Percentiles rank a stretch among this genome's conserved stretches.
Evolutionary conservation across 176 grass and related monocot genomes (phyloP).

Genomic region (Avena sativa): DNA sequence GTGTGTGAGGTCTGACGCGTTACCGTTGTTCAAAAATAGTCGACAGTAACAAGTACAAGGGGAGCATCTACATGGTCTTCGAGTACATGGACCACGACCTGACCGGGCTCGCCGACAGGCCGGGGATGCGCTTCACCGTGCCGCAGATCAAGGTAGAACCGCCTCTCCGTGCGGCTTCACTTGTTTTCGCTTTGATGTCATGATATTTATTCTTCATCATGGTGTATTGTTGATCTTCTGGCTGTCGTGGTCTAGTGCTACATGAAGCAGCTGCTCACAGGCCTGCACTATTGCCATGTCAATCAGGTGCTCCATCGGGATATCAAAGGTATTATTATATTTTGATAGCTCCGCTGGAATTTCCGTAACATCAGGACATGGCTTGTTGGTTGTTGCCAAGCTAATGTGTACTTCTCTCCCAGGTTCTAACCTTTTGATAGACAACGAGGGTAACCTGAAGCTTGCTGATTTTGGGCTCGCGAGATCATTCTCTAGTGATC

Average conservation of each 20-base stretch:
- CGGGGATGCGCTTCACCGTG: constrained; percentile 76
- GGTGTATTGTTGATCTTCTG: neutral
- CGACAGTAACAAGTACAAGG: constrained; percentile 78
- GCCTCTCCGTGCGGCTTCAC: neutral
- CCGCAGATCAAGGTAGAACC: constrained; percentile 85
- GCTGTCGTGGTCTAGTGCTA: constrained; percentile 54
- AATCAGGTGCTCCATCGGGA: constrained; percentile 97
- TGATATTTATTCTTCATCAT: neutral
- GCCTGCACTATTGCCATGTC: constrained; percentile 90
- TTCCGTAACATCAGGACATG: neutral
- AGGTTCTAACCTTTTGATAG: constrained; percentile 97
- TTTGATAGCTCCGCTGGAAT: neutral
- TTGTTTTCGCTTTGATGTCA: constrained; percentile 13
- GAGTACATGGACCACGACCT: constrained; percentile 96
- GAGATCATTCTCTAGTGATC: constrained; percentile 85
- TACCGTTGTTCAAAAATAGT: constrained; percentile 38
- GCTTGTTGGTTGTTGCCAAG: neutral
- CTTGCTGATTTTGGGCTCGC: constrained; percentile 97
- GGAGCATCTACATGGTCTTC: constrained; percentile 89
- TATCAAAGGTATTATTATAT: constrained; percentile 70
- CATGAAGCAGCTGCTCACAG: constrained; percentile 95
- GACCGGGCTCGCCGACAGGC: constrained; percentile 76
- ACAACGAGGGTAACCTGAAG: constrained; percentile 97
- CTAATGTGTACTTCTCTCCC: constrained; percentile 28
- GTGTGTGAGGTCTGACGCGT: neutral